Evolutionary conservation across 352 stramenopile species (phyloP).

Genomic region (Phytopythium sindhum): DNA sequence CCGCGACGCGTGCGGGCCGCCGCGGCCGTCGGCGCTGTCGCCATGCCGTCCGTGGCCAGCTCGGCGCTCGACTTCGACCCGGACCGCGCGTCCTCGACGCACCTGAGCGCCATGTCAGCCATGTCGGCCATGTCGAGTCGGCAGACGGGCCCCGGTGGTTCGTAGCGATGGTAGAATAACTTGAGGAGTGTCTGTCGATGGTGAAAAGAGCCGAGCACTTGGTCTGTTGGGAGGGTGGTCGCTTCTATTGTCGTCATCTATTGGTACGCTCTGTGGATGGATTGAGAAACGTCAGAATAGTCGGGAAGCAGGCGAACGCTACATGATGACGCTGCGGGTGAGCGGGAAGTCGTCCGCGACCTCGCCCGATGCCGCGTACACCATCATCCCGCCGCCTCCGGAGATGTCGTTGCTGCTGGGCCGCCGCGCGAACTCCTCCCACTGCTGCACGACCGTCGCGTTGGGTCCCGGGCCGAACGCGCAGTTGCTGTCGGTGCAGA

Average conservation of each 20-base stretch:
- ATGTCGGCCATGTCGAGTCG: conserved; percentile 4
- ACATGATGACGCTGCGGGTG: conserved; percentile 44
- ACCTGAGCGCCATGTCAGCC: conserved; percentile 1
- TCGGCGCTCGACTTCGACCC: conserved; percentile 19
- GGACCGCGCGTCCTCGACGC: neutral
- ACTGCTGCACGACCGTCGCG: conserved; percentile 41
- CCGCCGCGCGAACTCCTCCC: conserved; percentile 36
- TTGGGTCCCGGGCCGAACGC: conserved; percentile 67
- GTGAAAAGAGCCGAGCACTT: neutral
- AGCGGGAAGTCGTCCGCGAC: conserved; percentile 40
- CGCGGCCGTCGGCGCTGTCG: conserved; percentile 6
- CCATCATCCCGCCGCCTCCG: conserved; percentile 62
- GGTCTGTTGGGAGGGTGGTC: neutral
- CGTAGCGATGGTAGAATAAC: neutral
- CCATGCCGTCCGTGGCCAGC: conserved; percentile 22
- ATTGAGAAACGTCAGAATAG: neutral
- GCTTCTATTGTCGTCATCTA: neutral
- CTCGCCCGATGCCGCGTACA: conserved; percentile 66
- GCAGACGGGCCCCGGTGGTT: neutral
- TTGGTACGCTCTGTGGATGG: neutral
- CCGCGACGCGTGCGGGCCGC: conserved; percentile 10
- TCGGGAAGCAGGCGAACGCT: neutral
- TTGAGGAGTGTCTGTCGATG: neutral
- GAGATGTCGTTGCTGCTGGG: neutral
- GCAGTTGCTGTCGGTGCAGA: conserved; percentile 48